Conservation (phyloP, 371 early-diverging fungal species). For the Lichtheimia ramosa region DNA sequence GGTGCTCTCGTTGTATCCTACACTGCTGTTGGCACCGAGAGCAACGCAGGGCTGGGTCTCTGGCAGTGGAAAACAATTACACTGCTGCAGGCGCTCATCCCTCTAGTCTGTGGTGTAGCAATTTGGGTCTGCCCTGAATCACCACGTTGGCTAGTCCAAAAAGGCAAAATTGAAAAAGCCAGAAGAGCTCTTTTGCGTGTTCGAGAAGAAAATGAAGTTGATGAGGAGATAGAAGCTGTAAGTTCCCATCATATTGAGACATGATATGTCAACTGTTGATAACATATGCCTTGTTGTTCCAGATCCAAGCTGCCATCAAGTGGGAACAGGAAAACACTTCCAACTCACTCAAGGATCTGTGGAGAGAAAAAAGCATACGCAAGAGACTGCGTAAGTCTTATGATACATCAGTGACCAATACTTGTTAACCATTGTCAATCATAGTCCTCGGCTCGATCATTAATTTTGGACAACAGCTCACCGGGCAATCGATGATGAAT, state of each 20-base stretch:
- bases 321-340: constrained; percentile 24
- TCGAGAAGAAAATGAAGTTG: constrained; percentile 24
- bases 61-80: constrained; percentile 30
- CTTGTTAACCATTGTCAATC: not conserved
- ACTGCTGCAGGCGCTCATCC: constrained; percentile 21
- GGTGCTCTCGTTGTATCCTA: constrained; percentile 29
- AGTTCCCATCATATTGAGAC: not conserved
- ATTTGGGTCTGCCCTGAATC: constrained; percentile 28
- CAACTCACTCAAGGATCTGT: constrained; percentile 23
- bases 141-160: constrained; percentile 26
- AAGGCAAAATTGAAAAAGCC: constrained; percentile 21
- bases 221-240: constrained; percentile 22
- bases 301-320: constrained; percentile 27
- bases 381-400: constrained; percentile 18
- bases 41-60: constrained; percentile 8
- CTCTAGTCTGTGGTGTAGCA: constrained; percentile 11
- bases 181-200: constrained; percentile 18
- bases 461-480: constrained; percentile 34
- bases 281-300: not conserved
- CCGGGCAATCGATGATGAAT: constrained; percentile 36
- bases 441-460: constrained; percentile 23
- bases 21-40: constrained; percentile 17
- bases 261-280: not conserved
- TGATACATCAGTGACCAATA: not conserved
- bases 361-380: constrained; percentile 18